A percentile compares a stretch with the other conserved stretches of the same genome.
These are phyloP conservation scores for Leishmania amazonensis DNA, from an alignment of 208 protist genomes.

Conservation along the genomic window DNA sequence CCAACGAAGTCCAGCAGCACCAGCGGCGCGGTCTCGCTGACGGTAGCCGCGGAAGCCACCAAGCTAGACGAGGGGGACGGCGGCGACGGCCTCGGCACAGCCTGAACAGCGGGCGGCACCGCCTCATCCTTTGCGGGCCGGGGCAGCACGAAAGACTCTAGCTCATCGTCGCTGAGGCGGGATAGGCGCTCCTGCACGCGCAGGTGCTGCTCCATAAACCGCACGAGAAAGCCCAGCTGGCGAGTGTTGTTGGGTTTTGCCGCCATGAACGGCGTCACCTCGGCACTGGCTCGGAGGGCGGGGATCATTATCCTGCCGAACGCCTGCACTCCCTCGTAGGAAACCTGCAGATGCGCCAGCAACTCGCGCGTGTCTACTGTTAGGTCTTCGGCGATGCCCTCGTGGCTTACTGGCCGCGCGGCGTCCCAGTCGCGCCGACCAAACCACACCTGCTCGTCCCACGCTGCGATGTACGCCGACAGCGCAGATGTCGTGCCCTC, in stretches of 20 bases:
- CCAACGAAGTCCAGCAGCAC: constrained; percentile 74
- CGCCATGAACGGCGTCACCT: constrained; percentile 34
- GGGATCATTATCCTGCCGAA: constrained; percentile 4
- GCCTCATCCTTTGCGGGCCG: background rate
- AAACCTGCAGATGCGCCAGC: constrained; percentile 13
- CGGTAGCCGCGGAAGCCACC: background rate
- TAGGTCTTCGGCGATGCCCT: background rate
- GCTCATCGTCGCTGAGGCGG: constrained; percentile 30
- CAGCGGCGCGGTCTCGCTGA: constrained; percentile 47
- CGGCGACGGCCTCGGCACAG: background rate
- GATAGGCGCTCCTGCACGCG: constrained; percentile 51
- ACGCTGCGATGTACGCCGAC: constrained; percentile 16
- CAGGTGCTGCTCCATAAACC: constrained; percentile 74
- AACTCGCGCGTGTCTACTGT: background rate
- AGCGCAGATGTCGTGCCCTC: constrained; percentile 12
- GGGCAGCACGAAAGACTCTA: constrained; percentile 11
- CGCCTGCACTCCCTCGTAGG: constrained; percentile 20
- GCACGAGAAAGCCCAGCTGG: constrained; percentile 48
- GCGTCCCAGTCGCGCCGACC: constrained; percentile 3
- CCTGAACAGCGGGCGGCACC: constrained; percentile 21
- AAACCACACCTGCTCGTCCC: constrained; percentile 22
- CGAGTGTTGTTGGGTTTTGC: constrained; percentile 10
- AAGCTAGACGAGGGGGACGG: background rate
- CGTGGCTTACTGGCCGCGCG: background rate
- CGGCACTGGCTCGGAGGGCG: constrained; percentile 18